Percentiles rank a stretch among this genome's conserved stretches.
Conservation (phyloP, 805 yeast genomes). For the Wickerhamiella dianesei region DNA sequence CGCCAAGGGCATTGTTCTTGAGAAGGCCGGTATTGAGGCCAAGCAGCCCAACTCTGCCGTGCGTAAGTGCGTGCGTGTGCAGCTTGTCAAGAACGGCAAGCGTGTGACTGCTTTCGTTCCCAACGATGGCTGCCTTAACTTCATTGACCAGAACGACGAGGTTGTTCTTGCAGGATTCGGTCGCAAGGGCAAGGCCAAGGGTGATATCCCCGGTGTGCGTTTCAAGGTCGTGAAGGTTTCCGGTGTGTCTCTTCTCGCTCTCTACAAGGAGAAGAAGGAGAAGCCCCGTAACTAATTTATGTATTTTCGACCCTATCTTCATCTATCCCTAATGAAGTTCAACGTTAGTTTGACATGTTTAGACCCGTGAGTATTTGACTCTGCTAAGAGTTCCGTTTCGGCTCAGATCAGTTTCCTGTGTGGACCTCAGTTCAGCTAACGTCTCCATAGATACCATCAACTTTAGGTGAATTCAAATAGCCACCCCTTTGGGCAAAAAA, state of each 20-base stretch:
- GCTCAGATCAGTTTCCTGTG: no score
- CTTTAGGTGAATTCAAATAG: no score
- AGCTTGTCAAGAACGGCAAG: slow-evolving; percentile 99
- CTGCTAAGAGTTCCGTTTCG: no score
- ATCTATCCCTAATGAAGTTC: no score
- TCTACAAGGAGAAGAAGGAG: slow-evolving; percentile 99
- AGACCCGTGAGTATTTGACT: no score
- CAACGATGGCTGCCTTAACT: slow-evolving; percentile 99
- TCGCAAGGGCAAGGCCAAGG: slow-evolving; percentile 99
- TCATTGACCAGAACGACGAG: slow-evolving; percentile 99
- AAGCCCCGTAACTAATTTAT: slow-evolving; percentile 90
- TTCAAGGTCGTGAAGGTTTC: slow-evolving; percentile 99
- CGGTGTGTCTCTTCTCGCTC: slow-evolving; percentile 98
- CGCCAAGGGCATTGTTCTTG: slow-evolving; percentile 99
- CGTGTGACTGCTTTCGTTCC: slow-evolving; percentile 99
- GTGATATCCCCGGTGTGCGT: slow-evolving; percentile 99
- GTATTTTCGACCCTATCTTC: slow-evolving; percentile 5
- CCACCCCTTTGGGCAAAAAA: no score
- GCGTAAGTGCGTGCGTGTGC: slow-evolving; percentile 99
- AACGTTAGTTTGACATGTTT: no score
- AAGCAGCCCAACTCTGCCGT: slow-evolving; percentile 99
- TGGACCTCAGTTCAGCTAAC: no score
- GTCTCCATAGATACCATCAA: no score
- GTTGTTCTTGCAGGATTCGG: slow-evolving; percentile 99
- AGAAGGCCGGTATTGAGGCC: slow-evolving; percentile 99